Base-by-base conservation (phyloP, 2,329 filamentous ascomycete genomes). In the Colletotrichum costaricense region DNA sequence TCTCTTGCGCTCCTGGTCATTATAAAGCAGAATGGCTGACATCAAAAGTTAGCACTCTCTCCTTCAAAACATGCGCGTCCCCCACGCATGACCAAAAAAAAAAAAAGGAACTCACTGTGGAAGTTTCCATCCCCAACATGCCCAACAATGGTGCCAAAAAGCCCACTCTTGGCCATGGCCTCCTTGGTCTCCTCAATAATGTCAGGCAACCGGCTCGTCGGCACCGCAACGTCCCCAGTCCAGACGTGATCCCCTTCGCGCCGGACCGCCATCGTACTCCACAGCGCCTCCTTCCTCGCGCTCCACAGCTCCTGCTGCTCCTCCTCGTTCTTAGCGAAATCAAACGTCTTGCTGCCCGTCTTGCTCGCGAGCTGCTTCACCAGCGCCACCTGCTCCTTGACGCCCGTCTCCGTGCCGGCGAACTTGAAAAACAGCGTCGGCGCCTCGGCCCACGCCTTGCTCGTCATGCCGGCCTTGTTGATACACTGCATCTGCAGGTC, bases 361-460 rank as follows among this genome's bases (percentile, higher is more conserved):
- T 84, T 79, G 78, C 89, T 89, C 3, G 93, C 92, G 28, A 95
- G 84, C 46, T 84, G 84, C 79, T 91, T 88, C 4, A 95, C 93
- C 62, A 91, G 89, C 8, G 84, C 83, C 72, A 97, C 89, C 82
- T 97, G 93, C 84, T 97, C 94, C 82, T 95, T 94, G 69, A 97
- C 93, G 38, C 89, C 89, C 38, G 81, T 84, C 1, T 90, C 87
- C 0, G 93, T 95, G 65, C 94, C 93, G 1, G 91, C 88, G 78
- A 96, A 96, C 83, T 96, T 96, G 90, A 96, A 95, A 84, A 96
- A 95, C 7, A 96, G 86, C 0, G 94, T 95, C 0, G 94, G 93
- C 2, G 88, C 88, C 82, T 94, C 93, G 65, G 87, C 86, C 94
- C 94, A 96, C 9, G 82, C 83, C 73, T 91, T 90, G 46, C 87